Base-by-base conservation (phyloP, 345 rosid species). In the Citrus unshiu region DNA sequence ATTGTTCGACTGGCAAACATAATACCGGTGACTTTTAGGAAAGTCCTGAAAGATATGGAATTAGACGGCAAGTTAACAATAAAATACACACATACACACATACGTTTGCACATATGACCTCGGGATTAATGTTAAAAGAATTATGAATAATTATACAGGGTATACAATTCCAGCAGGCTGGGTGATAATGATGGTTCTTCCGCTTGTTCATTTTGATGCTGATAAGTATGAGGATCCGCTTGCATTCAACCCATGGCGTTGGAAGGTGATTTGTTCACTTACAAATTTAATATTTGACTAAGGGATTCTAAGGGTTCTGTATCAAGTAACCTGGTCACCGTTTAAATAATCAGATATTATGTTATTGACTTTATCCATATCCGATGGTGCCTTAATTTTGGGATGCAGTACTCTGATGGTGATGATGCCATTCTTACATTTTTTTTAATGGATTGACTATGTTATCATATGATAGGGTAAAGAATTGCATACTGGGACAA, bases 191-290 rank as follows among this genome's bases (percentile, higher is more conserved):
- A 54, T 19, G 22, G 58, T 54, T 54, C 58, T 19, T 54, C 58
- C 58, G 22, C 21, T 54, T 5, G 58, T 54, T 54, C 58, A 54
- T 54, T 54, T 54, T 54, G 58, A 54, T 54, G 22, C 58, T 54
- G 58, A 54, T 54, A 54, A 54, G 5, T 54, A 54, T 54, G 58
- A 54, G 58, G 80, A 87, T 34, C 88, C 87, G 0, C 81, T 79
- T 13, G 59, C 70, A 25, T 87, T 87, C 57, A 87, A 89, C 73
- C 92, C 92, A 7, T 85, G 87, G 85, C 78, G 93, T 73, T 89
- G 90, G 88, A 75, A 82, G 88, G 83, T 80, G 64, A 46, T 19
- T 37, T 34, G 24, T n/a, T 66, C 0, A n/a, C 43, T 40, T 43
- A 2, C 22, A 18, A 18, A 18, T 54, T 16, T 54, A 54, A 54